Conservation (phyloP, 441 rosid genomes). For the Arabidopsis lyrata region DNA sequence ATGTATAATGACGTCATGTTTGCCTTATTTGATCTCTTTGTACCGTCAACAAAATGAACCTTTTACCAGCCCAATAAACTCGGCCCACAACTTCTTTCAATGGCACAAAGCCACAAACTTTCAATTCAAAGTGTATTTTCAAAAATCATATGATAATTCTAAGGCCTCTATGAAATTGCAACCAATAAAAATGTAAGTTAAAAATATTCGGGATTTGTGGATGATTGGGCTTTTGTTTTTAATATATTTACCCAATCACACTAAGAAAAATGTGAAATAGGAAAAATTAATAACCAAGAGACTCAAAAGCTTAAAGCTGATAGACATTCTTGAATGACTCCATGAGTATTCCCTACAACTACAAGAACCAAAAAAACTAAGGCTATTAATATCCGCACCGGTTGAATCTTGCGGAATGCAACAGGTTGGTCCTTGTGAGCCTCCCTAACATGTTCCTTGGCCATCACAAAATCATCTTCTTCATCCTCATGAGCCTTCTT, state of each 20-base stretch:
- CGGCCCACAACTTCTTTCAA: too few relatives aligned
- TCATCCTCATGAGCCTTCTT: slow-evolving; percentile 47
- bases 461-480: slow-evolving; percentile 66
- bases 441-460: slow-evolving; percentile 57
- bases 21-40: neutral
- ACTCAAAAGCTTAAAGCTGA: neutral
- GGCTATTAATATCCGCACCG: slow-evolving; percentile 29
- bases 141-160: neutral
- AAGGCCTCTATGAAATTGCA: neutral
- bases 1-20: neutral
- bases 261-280: too few relatives aligned
- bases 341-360: slow-evolving; percentile 15
- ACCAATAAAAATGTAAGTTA: neutral
- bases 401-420: slow-evolving; percentile 68
- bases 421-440: slow-evolving; percentile 65
- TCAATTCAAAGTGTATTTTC: neutral
- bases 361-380: neutral
- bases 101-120: neutral
- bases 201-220: neutral
- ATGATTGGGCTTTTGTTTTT: neutral
- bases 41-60: neutral
- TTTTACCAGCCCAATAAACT: neutral
- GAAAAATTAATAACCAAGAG: neutral
- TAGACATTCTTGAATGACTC: slow-evolving; percentile 26
- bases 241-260: too few relatives aligned